Evolutionary conservation across 2,329 filamentous ascomycete species (phyloP).

Genomic region (Diaporthe citriasiana): DNA sequence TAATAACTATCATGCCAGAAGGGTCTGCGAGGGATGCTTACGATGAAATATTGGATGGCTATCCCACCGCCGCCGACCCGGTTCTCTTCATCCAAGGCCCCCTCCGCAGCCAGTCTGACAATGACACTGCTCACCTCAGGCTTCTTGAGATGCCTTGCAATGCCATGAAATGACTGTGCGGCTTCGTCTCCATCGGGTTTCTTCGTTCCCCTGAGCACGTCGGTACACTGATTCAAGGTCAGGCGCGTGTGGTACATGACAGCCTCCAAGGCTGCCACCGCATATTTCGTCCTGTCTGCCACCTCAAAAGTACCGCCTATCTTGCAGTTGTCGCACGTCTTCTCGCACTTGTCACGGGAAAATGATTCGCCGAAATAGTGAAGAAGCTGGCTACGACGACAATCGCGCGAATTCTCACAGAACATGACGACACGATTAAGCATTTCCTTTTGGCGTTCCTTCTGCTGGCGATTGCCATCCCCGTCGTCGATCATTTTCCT

Average conservation of each 20-base stretch:
- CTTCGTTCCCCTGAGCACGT: conserved; percentile 82
- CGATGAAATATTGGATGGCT: conserved; percentile 79
- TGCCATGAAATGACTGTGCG: conserved; percentile 70
- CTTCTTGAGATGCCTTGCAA: conserved; percentile 77
- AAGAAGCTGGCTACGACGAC: conserved; percentile 88
- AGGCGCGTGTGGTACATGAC: conserved; percentile 73
- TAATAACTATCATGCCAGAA: neutral
- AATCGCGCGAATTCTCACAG: conserved; percentile 91
- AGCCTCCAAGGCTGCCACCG: conserved; percentile 77
- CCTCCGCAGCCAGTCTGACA: conserved; percentile 79
- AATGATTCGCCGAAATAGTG: conserved; percentile 96
- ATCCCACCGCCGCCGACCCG: conserved; percentile 67
- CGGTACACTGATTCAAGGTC: conserved; percentile 85
- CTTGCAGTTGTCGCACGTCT: conserved; percentile 90
- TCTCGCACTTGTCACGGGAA: conserved; percentile 76
- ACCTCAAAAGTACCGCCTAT: conserved; percentile 78
- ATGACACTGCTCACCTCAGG: conserved; percentile 89
- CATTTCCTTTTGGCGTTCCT: conserved; percentile 87
- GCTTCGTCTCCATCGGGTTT: conserved; percentile 69
- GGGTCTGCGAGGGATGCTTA: conserved; percentile 58
- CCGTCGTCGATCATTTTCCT: conserved; percentile 87
- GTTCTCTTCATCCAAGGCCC: conserved; percentile 80
- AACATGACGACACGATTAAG: conserved; percentile 86
- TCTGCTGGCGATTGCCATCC: conserved; percentile 83
- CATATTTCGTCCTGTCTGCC: conserved; percentile 83